phyloP scores from a whole-genome alignment of 768 basidiomycete genomes.

The Boletus reticulatus region DNA sequence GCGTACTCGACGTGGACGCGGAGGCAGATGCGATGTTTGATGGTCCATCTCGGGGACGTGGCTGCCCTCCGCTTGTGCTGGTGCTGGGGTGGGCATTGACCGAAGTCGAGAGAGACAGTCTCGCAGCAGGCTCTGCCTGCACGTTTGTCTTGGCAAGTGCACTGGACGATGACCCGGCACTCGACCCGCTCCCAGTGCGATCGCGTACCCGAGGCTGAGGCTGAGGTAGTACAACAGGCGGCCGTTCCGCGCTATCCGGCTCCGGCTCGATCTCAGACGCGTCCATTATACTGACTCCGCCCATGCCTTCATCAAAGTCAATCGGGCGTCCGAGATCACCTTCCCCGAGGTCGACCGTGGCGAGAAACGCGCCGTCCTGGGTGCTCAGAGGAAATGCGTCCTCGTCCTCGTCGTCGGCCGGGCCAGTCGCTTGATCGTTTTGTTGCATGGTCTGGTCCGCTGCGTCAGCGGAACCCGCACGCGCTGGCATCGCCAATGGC shows the following conservation, averaged over 20 bases:
- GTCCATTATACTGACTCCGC: conserved; percentile 13
- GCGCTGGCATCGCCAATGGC: background rate
- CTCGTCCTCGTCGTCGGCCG: conserved; percentile 24
- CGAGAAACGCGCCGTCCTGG: conserved; percentile 67
- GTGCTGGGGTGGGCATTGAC: background rate
- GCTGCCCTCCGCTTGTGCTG: background rate
- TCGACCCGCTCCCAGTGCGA: background rate
- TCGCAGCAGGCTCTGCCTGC: background rate
- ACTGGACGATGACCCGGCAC: background rate
- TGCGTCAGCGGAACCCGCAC: background rate
- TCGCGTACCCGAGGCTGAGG: conserved; percentile 10
- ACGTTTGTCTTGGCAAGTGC: background rate
- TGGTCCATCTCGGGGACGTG: background rate
- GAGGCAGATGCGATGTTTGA: background rate
- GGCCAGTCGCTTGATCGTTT: conserved; percentile 8
- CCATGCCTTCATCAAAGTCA: conserved; percentile 39
- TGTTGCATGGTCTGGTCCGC: background rate
- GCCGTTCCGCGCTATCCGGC: background rate
- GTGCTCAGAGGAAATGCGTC: conserved; percentile 51
- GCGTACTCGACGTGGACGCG: conserved; percentile 1
- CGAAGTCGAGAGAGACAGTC: too few species aligned
- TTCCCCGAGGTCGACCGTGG: conserved; percentile 51
- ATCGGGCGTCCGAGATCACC: conserved; percentile 39
- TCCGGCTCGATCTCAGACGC: background rate
- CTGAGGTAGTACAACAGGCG: background rate